These are phyloP conservation scores for Scenedesmus sp. DNA, from an alignment of 163 green algal species.

Conservation along the genomic window DNA sequence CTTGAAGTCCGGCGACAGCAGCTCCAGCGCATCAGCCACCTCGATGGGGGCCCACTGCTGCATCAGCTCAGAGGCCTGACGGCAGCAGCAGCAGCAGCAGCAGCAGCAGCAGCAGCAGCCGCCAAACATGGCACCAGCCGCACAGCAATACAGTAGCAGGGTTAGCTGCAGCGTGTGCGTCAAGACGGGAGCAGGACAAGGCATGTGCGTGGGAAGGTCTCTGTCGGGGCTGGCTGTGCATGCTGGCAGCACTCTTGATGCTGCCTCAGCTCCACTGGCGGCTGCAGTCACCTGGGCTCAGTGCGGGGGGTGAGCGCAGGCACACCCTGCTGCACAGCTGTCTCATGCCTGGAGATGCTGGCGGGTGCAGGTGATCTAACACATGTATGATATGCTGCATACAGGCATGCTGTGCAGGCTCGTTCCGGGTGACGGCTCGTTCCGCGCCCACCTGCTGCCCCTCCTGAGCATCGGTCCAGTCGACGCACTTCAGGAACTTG, in stretches of 20 bases:
- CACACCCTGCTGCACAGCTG: too few relatives aligned
- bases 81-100: constrained; percentile 15
- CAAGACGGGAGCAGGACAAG: too few relatives aligned
- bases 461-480: constrained; percentile 89
- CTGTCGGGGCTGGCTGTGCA: too few relatives aligned
- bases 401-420: background rate
- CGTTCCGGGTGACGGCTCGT: too few relatives aligned
- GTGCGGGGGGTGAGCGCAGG: background rate
- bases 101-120: constrained; percentile 12
- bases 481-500: constrained; percentile 94
- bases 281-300: background rate
- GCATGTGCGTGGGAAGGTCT: too few relatives aligned
- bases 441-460: constrained; percentile 65
- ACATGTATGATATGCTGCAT: background rate
- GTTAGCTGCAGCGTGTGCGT: too few relatives aligned
- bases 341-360: too few relatives aligned
- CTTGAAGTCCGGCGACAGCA: constrained; percentile 93
- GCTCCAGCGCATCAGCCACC: constrained; percentile 94
- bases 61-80: constrained; percentile 90
- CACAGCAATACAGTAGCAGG: too few relatives aligned
- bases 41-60: constrained; percentile 87
- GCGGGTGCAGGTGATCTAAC: too few relatives aligned
- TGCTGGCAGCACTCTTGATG: background rate
- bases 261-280: background rate
- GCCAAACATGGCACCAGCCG: background rate